Base-by-base conservation (phyloP, 2,329 filamentous ascomycete species). In the Trichoderma atrobrunneum region DNA sequence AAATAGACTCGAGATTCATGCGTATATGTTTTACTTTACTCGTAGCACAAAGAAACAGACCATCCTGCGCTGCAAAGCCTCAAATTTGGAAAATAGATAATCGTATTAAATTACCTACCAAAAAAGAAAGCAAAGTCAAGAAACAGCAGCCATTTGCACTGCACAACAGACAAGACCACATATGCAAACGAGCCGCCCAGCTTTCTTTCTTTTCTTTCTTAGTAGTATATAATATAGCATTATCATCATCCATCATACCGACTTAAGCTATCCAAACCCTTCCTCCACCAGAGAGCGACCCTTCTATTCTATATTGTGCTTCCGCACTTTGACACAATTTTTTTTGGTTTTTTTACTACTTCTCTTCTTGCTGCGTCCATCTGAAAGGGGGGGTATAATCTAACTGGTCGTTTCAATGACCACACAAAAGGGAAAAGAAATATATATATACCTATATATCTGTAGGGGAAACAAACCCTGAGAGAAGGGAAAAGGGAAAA, bases 331-430 rank as follows among this genome's bases (percentile, higher is more conserved):
- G 36, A 18, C 16, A 26, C 3, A 4, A 28, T 60, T 48, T 61
- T 34, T 18, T 48, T 11, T 21, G 51, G 3, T 61, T 34, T 12
- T 48, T 21, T 48, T 16, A 6, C 14, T 18, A 39, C 36, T 39
- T 39, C 36, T 39, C 16, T 18, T 43, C 61, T 28, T 57, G 39
- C 30, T 60, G 26, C 61, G n/a, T 66, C 63, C 63, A 34, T 43
- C 51, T 67, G 70, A 36, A 60, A 60, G 56, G 60, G 62, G 69
- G 70, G 70, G 70, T 72, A 72, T 72, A 72, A 72, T 72, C 70
- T 67, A 72, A 68, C 51, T 68, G 28, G 54, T 67, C 63, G 28
- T 57, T 36, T 36, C 43, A 34, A 59, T 59, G 54, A 56, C 68
- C 68, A 57, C 48, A 64, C 60, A 68, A 68, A 67, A 67, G 63